A percentile compares a stretch with the other conserved stretches of the same genome.
Conservation (phyloP, 768 basidiomycete species). For the Xerocomellus amylosporus region DNA sequence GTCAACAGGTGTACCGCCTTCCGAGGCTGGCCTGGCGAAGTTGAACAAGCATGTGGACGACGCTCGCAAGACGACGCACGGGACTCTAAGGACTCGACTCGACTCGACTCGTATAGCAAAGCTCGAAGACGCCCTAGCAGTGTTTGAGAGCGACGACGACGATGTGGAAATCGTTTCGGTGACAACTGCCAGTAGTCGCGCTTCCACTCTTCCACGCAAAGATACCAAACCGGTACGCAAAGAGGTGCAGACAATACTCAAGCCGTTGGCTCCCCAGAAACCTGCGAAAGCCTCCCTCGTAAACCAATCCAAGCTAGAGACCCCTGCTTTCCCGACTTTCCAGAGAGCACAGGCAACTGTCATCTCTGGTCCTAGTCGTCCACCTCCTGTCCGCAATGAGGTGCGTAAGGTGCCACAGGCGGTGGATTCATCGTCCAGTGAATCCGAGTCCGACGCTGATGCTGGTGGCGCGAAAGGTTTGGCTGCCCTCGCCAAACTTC, state of each 20-base stretch:
- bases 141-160: constrained; percentile 63
- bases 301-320: constrained; percentile 35
- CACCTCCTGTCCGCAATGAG: constrained; percentile 13
- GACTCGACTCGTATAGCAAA: constrained; percentile 54
- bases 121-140: constrained; percentile 62
- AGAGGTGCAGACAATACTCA: constrained; percentile 22
- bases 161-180: constrained; percentile 55
- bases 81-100: constrained; percentile 49
- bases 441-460: constrained; percentile 48
- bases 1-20: constrained; percentile 55
- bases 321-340: constrained; percentile 43
- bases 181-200: constrained; percentile 19
- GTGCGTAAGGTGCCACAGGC: constrained; percentile 5
- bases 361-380: constrained; percentile 35
- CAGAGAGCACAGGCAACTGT: constrained; percentile 32
- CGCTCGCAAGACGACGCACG: constrained; percentile 49
- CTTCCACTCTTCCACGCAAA: constrained; percentile 9
- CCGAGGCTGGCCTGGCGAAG: constrained; percentile 55
- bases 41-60: constrained; percentile 63
- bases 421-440: constrained; percentile 40
- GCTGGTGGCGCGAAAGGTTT: constrained; percentile 42
- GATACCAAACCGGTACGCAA: constrained; percentile 17
- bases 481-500: constrained; percentile 54
- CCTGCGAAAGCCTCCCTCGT: constrained; percentile 17
- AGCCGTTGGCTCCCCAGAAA: constrained; percentile 12